A percentile compares a stretch with the other conserved stretches of the same genome.
Evolutionary conservation across 2,329 filamentous ascomycete genomes (phyloP).

Genomic region (Cladosporium sp.): DNA sequence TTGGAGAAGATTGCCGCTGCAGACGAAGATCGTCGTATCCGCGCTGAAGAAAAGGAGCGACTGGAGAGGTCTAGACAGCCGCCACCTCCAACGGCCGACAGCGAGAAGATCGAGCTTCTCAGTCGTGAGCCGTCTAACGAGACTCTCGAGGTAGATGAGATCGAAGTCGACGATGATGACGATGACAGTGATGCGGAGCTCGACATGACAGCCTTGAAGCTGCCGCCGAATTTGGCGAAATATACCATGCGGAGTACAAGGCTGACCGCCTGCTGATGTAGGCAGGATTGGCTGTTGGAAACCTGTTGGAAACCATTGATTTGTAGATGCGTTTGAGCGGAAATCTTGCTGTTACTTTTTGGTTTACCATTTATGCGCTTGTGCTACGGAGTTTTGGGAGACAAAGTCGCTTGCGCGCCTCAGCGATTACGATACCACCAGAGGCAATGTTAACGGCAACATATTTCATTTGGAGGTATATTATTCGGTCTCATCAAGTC

Average conservation of each 20-base stretch:
- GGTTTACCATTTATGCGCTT: constrained; percentile 12
- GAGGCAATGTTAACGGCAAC: constrained; percentile 12
- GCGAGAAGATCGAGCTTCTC: constrained; percentile 23
- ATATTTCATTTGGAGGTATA: background rate
- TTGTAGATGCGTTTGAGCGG: constrained; percentile 26
- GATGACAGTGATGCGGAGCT: constrained; percentile 15
- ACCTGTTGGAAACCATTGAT: background rate
- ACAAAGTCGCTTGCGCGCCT: constrained; percentile 9
- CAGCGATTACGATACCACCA: constrained; percentile 8
- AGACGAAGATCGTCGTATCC: constrained; percentile 26
- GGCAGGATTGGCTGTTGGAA: background rate
- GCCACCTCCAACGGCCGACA: background rate
- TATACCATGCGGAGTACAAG: constrained; percentile 23
- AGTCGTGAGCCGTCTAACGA: background rate
- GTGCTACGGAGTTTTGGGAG: constrained; percentile 22
- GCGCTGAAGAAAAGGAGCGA: constrained; percentile 28
- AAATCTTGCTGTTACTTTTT: background rate
- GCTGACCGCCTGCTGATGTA: constrained; percentile 22
- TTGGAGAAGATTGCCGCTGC: constrained; percentile 28
- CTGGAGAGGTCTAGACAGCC: constrained; percentile 15
- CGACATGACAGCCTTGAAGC: constrained; percentile 12
- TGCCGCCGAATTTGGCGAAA: constrained; percentile 14
- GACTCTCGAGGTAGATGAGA: constrained; percentile 14
- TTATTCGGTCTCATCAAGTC: background rate
- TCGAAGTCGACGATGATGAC: constrained; percentile 13